Base-by-base conservation (phyloP, 257 asterid genomes). In the Perilla frutescens region DNA sequence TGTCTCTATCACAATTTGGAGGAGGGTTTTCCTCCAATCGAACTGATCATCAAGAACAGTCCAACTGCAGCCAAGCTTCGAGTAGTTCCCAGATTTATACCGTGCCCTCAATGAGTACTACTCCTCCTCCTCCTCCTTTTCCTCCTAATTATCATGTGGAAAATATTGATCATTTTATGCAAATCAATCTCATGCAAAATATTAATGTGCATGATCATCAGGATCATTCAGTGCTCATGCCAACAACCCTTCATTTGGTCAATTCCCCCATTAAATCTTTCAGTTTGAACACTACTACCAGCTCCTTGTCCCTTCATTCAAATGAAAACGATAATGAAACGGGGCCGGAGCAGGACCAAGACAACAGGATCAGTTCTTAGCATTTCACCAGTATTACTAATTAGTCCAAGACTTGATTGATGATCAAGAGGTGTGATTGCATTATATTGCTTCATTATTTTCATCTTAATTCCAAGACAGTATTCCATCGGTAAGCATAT, bases 1-100 rank as follows among this genome's bases (percentile, higher is more conserved):
- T 87, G 71, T 81, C 96, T 60, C 70, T 86, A 20, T 85, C 89
- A 12, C 88, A 87, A 43, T 79, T 86, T 57, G 92, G 96, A 34
- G 82, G 74, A 75, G 83, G 81, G 75, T 73, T 62, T 70, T 20
- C 81, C 1, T 66, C 65, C 11, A 34, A 34, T 51, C 83, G 81
- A 81, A 57, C 77, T 74, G 31, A 72, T 34, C 8, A 34, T 79
- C 61, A 78, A 62, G 10, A 69, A 4, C 36, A 66, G n/a, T 48
- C 83, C 80, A 26, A 44, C 71, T 10, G 26, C 26, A 20, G 26
- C 26, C 34, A 73, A 45, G 66, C 85, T 7, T 70, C 81, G 12
- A 68, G 60, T 50, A 20, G 26, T 20, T 79, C 88, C 72, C 91
- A 87, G 20, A 57, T 81, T 0, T 78, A 75, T 4, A 51, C 85